These are phyloP conservation scores for Nothopassalora personata DNA, from an alignment of 2,329 filamentous ascomycete genomes.

Conservation along the genomic window DNA sequence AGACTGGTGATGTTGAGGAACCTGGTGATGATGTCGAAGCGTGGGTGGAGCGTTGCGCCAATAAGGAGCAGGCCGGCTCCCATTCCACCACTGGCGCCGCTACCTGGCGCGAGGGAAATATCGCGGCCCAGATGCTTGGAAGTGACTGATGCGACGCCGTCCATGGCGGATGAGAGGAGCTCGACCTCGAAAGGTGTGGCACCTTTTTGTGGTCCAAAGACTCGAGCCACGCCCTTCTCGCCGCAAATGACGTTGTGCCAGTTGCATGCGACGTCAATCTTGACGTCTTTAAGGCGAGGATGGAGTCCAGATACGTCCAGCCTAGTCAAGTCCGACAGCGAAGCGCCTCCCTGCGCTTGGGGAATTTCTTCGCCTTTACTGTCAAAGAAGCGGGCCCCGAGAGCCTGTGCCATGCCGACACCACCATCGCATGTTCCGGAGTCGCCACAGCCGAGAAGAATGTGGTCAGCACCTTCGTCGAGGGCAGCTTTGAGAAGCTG, in stretches of 20 bases:
- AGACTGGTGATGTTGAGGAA: constrained; percentile 46
- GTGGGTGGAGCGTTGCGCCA: constrained; percentile 43
- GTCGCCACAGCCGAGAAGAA: constrained; percentile 51
- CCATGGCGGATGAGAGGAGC: constrained; percentile 40
- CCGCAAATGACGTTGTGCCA: constrained; percentile 50
- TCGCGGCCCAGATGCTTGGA: constrained; percentile 33
- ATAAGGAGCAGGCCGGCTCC: constrained; percentile 48
- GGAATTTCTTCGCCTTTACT: constrained; percentile 35
- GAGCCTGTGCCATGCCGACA: constrained; percentile 51
- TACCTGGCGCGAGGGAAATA: constrained; percentile 40
- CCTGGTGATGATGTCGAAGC: constrained; percentile 48
- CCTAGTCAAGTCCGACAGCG: constrained; percentile 34
- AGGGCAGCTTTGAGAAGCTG: constrained; percentile 45
- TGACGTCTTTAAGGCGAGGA: constrained; percentile 33
- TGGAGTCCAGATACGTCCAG: constrained; percentile 41
- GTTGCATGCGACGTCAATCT: constrained; percentile 49
- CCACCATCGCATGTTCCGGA: constrained; percentile 52
- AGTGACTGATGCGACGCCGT: constrained; percentile 38
- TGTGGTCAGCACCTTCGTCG: constrained; percentile 41
- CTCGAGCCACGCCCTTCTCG: constrained; percentile 44
- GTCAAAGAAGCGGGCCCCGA: constrained; percentile 45
- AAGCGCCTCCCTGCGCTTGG: constrained; percentile 39
- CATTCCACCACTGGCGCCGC: constrained; percentile 50
- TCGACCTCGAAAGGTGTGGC: constrained; percentile 42
- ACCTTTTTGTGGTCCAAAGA: constrained; percentile 51